Conservation (phyloP, 495 filamentous ascomycete genomes). For the Penicillium riverlandense region DNA sequence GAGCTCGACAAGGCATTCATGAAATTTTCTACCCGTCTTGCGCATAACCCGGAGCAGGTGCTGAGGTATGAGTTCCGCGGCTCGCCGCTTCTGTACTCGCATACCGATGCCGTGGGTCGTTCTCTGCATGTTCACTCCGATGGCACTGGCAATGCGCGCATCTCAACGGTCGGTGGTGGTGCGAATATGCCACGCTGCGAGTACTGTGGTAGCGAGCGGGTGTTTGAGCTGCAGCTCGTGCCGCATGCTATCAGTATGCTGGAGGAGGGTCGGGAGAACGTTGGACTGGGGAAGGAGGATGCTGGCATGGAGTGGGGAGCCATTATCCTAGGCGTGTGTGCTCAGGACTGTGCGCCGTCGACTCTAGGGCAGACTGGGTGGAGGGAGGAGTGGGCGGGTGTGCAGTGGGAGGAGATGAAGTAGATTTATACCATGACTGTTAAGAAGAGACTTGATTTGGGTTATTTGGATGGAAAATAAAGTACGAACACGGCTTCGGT, state of each 20-base stretch:
- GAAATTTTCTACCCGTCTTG: conserved; percentile 75
- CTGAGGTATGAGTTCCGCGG: conserved; percentile 89
- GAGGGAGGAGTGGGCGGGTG: conserved; percentile 91
- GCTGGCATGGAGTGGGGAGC: conserved; percentile 99
- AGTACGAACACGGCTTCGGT: too few species aligned
- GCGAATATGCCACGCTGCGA: conserved; percentile 61
- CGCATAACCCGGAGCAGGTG: conserved; percentile 89
- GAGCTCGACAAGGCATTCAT: conserved; percentile 84
- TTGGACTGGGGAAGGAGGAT: conserved; percentile 44
- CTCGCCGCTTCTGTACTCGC: conserved; percentile 71
- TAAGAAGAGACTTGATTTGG: background rate
- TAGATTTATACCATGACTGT: conserved; percentile 4
- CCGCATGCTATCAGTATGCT: conserved; percentile 86
- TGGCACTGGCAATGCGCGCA: conserved; percentile 9
- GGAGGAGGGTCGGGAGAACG: conserved; percentile 66
- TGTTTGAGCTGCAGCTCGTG: conserved; percentile 89
- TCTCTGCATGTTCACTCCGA: conserved; percentile 39
- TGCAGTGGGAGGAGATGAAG: conserved; percentile 87
- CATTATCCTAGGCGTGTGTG: conserved; percentile 83
- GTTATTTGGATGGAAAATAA: background rate
- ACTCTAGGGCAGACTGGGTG: conserved; percentile 53
- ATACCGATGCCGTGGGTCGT: conserved; percentile 65
- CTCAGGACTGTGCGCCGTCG: conserved; percentile 55
- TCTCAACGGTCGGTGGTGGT: conserved; percentile 21
- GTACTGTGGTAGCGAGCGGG: conserved; percentile 64